Evolutionary conservation across 352 stramenopile genomes (phyloP).

Genomic region (Phytopythium oedochilum): DNA sequence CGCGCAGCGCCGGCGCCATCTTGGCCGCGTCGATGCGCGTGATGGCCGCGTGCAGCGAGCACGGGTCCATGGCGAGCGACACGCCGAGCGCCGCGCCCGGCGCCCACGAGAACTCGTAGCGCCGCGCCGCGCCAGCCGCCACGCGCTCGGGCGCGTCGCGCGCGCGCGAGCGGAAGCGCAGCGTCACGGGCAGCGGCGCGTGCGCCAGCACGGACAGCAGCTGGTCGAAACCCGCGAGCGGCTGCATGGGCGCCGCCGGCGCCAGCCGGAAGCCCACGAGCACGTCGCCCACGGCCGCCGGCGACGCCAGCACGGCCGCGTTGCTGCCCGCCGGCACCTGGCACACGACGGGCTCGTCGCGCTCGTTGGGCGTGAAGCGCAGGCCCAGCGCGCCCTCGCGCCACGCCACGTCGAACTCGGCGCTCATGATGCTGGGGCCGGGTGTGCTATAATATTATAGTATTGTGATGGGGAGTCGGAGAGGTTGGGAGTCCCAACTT

Average conservation of each 20-base stretch:
- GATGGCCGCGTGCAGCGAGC: conserved; percentile 62
- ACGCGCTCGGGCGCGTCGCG: conserved; percentile 33
- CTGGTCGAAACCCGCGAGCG: conserved; percentile 37
- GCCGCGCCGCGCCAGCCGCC: conserved; percentile 22
- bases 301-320: conserved; percentile 42
- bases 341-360: conserved; percentile 63
- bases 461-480: too few species aligned
- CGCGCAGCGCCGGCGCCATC: conserved; percentile 52
- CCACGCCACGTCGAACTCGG: conserved; percentile 61
- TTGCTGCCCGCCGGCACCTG: conserved; percentile 47
- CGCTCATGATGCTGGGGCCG: background rate
- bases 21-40: conserved; percentile 53
- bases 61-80: conserved; percentile 77
- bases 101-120: conserved; percentile 57
- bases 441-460: too few species aligned
- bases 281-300: conserved; percentile 53
- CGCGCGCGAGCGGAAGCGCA: conserved; percentile 60
- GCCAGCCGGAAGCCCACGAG: conserved; percentile 47
- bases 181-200: conserved; percentile 46
- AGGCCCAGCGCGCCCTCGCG: conserved; percentile 42
- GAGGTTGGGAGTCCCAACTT: too few species aligned
- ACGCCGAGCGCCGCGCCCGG: conserved; percentile 48
- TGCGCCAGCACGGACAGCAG: conserved; percentile 47
- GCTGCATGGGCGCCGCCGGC: conserved; percentile 15
- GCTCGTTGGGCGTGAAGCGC: conserved; percentile 72